Percentiles rank a stretch among this genome's conserved stretches.
Evolutionary conservation across 305 asterid genomes (phyloP).

Genomic region (Fraxinus sp.): DNA sequence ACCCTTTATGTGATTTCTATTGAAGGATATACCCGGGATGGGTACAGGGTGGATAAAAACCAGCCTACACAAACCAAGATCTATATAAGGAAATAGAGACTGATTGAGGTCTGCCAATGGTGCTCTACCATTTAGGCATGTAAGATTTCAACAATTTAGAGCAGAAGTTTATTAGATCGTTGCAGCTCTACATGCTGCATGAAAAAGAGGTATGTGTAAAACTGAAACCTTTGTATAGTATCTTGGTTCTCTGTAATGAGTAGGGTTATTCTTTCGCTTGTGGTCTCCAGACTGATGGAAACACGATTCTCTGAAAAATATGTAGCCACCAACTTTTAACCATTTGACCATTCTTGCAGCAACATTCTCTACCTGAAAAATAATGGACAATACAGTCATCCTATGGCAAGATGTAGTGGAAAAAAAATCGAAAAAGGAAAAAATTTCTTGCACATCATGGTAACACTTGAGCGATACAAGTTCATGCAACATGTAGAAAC

Average conservation of each 20-base stretch:
- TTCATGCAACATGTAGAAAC: background rate
- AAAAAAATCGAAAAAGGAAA: background rate
- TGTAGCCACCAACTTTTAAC: conserved; percentile 89
- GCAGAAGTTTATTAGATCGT: background rate
- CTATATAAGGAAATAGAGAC: background rate
- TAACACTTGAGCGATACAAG: background rate
- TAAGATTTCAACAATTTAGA: background rate
- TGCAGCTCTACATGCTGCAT: background rate
- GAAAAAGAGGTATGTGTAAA: background rate
- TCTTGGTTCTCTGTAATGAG: conserved; percentile 95
- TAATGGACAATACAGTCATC: conserved; percentile 15
- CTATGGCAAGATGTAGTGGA: background rate
- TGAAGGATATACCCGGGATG: background rate
- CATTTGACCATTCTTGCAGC: conserved; percentile 75
- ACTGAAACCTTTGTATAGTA: conserved; percentile 77
- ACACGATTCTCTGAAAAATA: conserved; percentile 94
- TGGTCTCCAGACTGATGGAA: conserved; percentile 95
- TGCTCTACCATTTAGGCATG: background rate
- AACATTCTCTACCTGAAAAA: conserved; percentile 67
- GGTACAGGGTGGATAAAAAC: background rate
- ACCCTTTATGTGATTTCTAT: background rate
- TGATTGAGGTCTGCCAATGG: background rate
- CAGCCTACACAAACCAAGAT: background rate
- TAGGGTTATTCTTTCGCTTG: conserved; percentile 80
- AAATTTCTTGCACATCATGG: background rate